Conservation (phyloP, 257 asterid species). For the Ophiorrhiza pumila region DNA sequence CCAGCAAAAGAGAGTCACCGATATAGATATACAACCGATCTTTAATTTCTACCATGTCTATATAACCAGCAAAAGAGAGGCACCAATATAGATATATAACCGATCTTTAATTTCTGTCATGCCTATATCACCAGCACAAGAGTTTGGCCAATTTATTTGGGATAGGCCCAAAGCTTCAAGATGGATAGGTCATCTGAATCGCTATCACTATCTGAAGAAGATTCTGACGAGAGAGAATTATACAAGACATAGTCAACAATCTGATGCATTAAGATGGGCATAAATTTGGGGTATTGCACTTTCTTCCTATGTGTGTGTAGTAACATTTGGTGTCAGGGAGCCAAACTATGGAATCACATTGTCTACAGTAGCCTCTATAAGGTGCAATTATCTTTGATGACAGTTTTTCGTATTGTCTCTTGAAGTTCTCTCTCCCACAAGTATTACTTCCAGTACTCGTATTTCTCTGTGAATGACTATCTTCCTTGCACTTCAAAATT, state of each 20-base stretch:
- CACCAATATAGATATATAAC: too few relatives aligned
- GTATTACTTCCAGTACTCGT: conserved; percentile 17
- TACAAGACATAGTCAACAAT: conserved; percentile 47
- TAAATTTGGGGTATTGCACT: conserved; percentile 33
- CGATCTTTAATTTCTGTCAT: neutral
- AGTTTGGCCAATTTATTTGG: conserved; percentile 23
- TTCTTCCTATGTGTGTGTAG: conserved; percentile 19
- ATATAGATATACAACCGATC: too few relatives aligned
- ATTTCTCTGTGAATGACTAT: conserved; percentile 13
- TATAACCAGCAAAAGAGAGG: too few relatives aligned
- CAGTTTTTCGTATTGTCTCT: conserved; percentile 34
- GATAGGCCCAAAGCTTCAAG: conserved; percentile 64
- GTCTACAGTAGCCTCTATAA: conserved; percentile 62
- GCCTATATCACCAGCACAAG: neutral
- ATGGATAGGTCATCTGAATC: conserved; percentile 42
- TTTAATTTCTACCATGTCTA: too few relatives aligned
- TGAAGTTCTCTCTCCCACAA: conserved; percentile 50
- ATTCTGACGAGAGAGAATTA: conserved; percentile 31
- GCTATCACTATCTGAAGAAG: conserved; percentile 59
- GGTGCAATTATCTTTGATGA: conserved; percentile 35
- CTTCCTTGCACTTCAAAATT: conserved; percentile 16
- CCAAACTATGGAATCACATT: conserved; percentile 66
- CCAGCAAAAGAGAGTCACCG: too few relatives aligned
- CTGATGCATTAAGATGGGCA: conserved; percentile 53
- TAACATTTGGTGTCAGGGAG: conserved; percentile 43